Evolutionary conservation across 2,329 filamentous ascomycete species (phyloP).

Genomic region (Thelonectria discophora): DNA sequence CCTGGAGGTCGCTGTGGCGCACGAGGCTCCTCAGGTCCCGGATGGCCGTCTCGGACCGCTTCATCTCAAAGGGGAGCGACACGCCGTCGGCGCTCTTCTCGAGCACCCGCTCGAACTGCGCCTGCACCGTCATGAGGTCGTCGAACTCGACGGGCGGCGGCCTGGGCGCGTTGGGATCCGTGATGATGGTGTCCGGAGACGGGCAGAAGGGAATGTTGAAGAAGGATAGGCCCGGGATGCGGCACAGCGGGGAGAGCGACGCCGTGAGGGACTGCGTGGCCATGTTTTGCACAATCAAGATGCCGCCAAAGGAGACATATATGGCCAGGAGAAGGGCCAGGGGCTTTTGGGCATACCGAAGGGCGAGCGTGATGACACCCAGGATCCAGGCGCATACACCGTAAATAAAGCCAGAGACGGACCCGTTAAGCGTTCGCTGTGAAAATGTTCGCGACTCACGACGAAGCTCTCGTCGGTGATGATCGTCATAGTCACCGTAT

Average conservation of each 20-base stretch:
- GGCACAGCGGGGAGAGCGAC: constrained; percentile 74
- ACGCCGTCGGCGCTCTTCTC: constrained; percentile 72
- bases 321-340: constrained; percentile 69
- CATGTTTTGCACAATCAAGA: constrained; percentile 69
- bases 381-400: constrained; percentile 58
- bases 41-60: constrained; percentile 76
- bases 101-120: constrained; percentile 79
- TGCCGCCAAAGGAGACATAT: constrained; percentile 67
- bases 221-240: constrained; percentile 70
- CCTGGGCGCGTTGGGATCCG: constrained; percentile 34
- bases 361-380: constrained; percentile 65
- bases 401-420: constrained; percentile 51
- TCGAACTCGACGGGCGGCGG: constrained; percentile 71
- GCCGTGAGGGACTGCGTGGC: constrained; percentile 67
- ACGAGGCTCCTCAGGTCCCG: constrained; percentile 79
- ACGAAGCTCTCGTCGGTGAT: constrained; percentile 24
- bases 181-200: constrained; percentile 40
- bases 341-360: constrained; percentile 71
- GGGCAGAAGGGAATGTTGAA: constrained; percentile 73
- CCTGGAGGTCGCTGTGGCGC: constrained; percentile 72
- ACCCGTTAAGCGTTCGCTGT: constrained; percentile 46
- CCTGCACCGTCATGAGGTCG: constrained; percentile 76
- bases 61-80: constrained; percentile 80
- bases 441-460: constrained; percentile 31
- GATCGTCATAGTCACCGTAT: constrained; percentile 29